These are phyloP conservation scores for Epichloe gansuensis DNA, from an alignment of 2,329 filamentous ascomycete species.

Conservation along the genomic window DNA sequence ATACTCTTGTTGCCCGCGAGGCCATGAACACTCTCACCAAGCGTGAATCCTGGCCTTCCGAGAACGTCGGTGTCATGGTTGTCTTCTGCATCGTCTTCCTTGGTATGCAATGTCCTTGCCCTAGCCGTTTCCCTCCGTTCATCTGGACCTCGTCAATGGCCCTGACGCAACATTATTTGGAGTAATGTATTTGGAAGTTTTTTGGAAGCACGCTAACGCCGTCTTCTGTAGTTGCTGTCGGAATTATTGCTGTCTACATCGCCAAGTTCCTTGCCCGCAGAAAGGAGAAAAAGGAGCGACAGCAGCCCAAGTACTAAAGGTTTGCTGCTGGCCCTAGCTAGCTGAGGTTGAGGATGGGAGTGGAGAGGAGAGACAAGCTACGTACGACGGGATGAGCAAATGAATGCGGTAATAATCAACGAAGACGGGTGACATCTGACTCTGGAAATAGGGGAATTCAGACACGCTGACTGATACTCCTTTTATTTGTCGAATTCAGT, in stretches of 20 bases:
- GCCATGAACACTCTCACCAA: slow-evolving; percentile 20
- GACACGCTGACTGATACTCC: neutral
- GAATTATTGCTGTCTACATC: slow-evolving; percentile 18
- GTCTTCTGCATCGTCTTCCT: slow-evolving; percentile 31
- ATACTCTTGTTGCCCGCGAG: slow-evolving; percentile 23
- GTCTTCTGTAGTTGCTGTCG: slow-evolving; percentile 18
- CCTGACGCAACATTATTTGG: neutral
- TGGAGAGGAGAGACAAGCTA: neutral
- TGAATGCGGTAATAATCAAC: neutral
- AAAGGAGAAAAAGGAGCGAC: slow-evolving; percentile 20
- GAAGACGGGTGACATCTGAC: neutral
- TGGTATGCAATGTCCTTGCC: slow-evolving; percentile 16
- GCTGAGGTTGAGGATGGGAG: neutral
- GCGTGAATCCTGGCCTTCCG: slow-evolving; percentile 27
- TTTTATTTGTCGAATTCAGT: neutral
- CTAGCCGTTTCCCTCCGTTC: neutral
- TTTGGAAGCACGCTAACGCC: slow-evolving; percentile 5
- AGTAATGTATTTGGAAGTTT: neutral
- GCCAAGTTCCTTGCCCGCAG: slow-evolving; percentile 17
- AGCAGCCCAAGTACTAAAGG: slow-evolving; percentile 14
- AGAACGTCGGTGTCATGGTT: slow-evolving; percentile 27
- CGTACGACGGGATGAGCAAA: neutral
- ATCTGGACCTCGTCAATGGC: neutral
- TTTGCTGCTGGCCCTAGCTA: neutral
- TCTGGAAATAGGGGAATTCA: neutral